Evolutionary conservation across 2,329 filamentous ascomycete species (phyloP), one percentile per base, ranked within the genome.

Genomic region (Apiospora marii): DNA sequence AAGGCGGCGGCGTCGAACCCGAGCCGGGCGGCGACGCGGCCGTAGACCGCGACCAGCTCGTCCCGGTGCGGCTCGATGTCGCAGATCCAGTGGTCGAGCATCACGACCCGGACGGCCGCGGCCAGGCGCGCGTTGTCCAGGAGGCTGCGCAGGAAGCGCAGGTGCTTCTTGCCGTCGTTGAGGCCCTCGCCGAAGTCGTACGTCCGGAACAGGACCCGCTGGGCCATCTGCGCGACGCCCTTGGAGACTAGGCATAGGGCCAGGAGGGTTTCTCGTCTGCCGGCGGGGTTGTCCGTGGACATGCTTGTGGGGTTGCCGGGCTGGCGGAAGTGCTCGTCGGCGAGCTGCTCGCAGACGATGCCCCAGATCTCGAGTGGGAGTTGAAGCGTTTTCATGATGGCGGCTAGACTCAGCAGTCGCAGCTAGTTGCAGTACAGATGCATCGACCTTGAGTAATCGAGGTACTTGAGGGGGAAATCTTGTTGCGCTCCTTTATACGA

Each of bases 1-100:
- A 37, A 61, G 53, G 1, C 30, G 16, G 1, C 30, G 30, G 53
- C 37, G 30, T 37, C 53, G 30, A 61, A 61, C 16, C 53, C 30
- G 16, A 61, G 53, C 7, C 53, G 53, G 53, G 16, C 53, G 30
- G 53, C 53, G 53, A 61, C 13, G 30, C 53, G 53, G 53, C 53
- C 30, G 30, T 61, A 61, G 6, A 61, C 16, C 30, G 13, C 27
- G 19, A 19, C 30, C 53, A 19, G 16, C 53, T 61, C 53, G 8
- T 61, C 53, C 30, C 37, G 19, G 8, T 61, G 30, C 4, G 16
- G 4, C 7, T 61, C 53, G 5, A 61, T 22, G 3, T n/a, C 53
- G 3, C 37, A 8, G 30, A 61, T 22, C 16, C 8, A 19, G 30
- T 61, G 27, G 14, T 22, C 53, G 3, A 61, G 16, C 4, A 12